Evolutionary conservation across 805 yeast genomes (phyloP), one percentile per base, ranked within the genome.

Genomic region (Metschnikowia borealis): DNA sequence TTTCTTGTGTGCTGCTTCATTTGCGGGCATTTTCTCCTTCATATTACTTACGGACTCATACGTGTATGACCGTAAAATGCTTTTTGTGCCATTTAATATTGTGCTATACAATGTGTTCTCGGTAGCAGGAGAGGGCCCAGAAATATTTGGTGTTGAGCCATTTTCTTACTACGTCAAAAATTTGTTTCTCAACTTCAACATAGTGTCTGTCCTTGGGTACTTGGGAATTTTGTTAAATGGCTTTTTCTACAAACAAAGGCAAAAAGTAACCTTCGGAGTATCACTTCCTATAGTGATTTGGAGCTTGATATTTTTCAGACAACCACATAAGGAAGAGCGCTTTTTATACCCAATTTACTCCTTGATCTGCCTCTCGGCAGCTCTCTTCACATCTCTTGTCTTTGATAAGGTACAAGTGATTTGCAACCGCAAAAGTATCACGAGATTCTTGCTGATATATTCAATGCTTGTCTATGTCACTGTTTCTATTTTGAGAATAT

Each of bases 311-410:
- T 89, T 92, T 62, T 73, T 75, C 53, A 53, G 70, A 5, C 97
- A 90, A 61, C 94, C 96, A 3, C 97, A 91, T 64, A 91, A 91
- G 64, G 97, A 91, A 63, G 98, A 92, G 65, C 75, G 97, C 53
- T 92, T 92, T 63, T 65, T 92, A 56, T 92, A 89, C 60, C 96
- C 96, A 14, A 75, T 88, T 0, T 92, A 91, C 63, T 85, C 90
- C 11, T 71, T 85, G 46, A 73, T 92, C 20, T 68, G 81, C 3
- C 56, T 87, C 18, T 74, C 82, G 41, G 90, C 89, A 3, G 80
- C 92, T 0, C 58, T 85, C 3, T 69, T 79, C 3, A 60, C 68
- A 8, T 48, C 66, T 0, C 46, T 51, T 35, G 4, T 56, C 23
- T 52, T 62, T 49, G 41, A 43, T 23, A 14, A 56, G 3, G 14